Percentiles rank a stretch among this genome's conserved stretches.
Conservation (phyloP, 345 rosid genomes). For the Ceriops decandra region DNA sequence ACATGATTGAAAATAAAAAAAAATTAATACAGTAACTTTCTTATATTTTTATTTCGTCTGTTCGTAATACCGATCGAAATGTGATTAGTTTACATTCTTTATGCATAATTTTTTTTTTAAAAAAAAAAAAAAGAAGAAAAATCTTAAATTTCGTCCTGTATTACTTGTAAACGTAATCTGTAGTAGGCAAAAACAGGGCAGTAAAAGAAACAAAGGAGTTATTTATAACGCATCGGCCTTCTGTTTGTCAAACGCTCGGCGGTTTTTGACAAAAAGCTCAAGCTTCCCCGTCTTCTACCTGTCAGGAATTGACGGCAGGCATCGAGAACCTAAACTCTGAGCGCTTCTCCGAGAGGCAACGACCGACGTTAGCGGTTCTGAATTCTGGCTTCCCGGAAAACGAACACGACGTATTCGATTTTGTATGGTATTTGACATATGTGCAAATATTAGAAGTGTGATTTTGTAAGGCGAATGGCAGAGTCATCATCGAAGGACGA, state of each 20-base stretch:
- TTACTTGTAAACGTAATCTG: too few species aligned
- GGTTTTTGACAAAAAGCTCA: neutral
- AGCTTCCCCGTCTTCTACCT: neutral
- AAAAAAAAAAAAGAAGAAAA: too few species aligned
- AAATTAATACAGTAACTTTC: too few species aligned
- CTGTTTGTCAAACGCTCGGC: neutral
- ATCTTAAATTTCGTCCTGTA: too few species aligned
- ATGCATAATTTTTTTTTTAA: too few species aligned
- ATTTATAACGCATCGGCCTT: neutral
- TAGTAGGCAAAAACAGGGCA: too few species aligned
- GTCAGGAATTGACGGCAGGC: neutral
- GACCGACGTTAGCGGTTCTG: neutral
- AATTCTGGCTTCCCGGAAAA: neutral
- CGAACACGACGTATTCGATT: neutral
- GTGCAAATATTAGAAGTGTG: neutral
- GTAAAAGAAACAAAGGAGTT: neutral
- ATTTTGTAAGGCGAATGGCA: slow-evolving; percentile 16
- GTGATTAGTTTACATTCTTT: too few species aligned
- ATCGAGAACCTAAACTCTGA: neutral
- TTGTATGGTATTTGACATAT: neutral
- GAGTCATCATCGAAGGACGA: slow-evolving; percentile 71
- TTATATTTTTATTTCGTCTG: too few species aligned
- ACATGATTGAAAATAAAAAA: too few species aligned
- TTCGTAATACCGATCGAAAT: neutral
- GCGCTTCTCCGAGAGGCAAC: neutral